Evolutionary conservation across 2,329 filamentous ascomycete genomes (phyloP).

Genomic region (Microthyrium microscopicum): DNA sequence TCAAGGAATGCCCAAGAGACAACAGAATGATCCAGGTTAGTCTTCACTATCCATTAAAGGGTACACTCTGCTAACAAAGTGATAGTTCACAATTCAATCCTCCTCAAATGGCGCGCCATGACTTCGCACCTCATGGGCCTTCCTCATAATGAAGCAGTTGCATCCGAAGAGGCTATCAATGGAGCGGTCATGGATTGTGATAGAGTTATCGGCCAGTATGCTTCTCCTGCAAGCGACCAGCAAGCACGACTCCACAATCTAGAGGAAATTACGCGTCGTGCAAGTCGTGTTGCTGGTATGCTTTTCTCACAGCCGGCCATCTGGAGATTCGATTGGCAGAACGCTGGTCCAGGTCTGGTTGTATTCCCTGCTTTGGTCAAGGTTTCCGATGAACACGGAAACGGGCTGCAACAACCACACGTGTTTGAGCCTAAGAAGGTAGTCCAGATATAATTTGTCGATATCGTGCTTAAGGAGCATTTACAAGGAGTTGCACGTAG

Average conservation of each 20-base stretch:
- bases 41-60: background rate
- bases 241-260: slow-evolving; percentile 17
- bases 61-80: background rate
- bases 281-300: slow-evolving; percentile 18
- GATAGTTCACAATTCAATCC: slow-evolving; percentile 12
- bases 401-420: slow-evolving; percentile 14
- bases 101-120: slow-evolving; percentile 17
- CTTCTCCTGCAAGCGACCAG: slow-evolving; percentile 15
- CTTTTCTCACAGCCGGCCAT: slow-evolving; percentile 20
- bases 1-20: slow-evolving; percentile 10
- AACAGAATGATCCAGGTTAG: slow-evolving; percentile 11
- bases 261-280: slow-evolving; percentile 19
- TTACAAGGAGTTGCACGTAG: slow-evolving; percentile 4
- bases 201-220: too few relatives aligned
- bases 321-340: slow-evolving; percentile 20
- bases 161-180: too few relatives aligned
- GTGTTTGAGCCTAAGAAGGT: slow-evolving; percentile 12
- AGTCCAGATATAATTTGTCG: background rate
- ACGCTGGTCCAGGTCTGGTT: slow-evolving; percentile 13
- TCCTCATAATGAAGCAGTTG: too few relatives aligned
- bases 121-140: slow-evolving; percentile 17
- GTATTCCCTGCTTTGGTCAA: slow-evolving; percentile 21
- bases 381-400: slow-evolving; percentile 16
- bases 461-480: background rate
- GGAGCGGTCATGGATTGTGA: too few relatives aligned